Base-by-base conservation (phyloP, 371 early-diverging fungal genomes). In the Mortierella sp. region DNA sequence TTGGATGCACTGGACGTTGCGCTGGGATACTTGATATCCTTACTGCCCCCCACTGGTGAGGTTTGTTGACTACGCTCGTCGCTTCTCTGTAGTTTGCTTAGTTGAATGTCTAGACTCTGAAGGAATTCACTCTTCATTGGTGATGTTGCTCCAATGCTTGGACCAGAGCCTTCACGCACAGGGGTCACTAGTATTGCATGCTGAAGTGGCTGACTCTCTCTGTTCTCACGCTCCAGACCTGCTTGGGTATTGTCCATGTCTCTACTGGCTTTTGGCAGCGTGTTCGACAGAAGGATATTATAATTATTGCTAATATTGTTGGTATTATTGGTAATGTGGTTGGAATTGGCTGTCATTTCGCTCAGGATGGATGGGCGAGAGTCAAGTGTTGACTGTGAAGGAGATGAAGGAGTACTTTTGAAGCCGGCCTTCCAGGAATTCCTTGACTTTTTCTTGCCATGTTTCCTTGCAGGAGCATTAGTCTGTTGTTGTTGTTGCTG, bases 341-440 rank as follows among this genome's bases (percentile, higher is more conserved):
- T 67, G 45, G 53, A 3, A 47, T 29, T 53, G 22, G 51, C 19
- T n/a, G 47, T 64, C 42, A 66, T 43, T 34, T 78, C 72, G 32
- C 37, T 55, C 54, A 78, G 29, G 22, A 31, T 34, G 2, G 79
- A 57, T 3, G 63, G 26, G 35, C 64, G 79, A 34, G 54, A 47
- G 23, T 78, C 80, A 13, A 69, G 19, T 22, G 59, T 22, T 7
- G 66, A 35, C 26, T 72, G 81, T 0, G 65, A 64, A 9, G 81
- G 81, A 1, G 81, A 81, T 35, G 81, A 81, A 6, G 81, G 81
- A 0, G 75, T 81, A 49, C 69, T 72, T 15, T 72, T 81, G 61
- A 66, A 81, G 43, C 72, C 72, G 5, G 81, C 69, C 34, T 81
- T 81, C 81, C 81, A 81, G 2, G 81, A 80, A 42, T 75, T 70